A percentile compares a stretch with the other conserved stretches of the same genome.
phyloP scores from a whole-genome alignment of 305 asterid genomes.

The Fraxinus sp. region DNA sequence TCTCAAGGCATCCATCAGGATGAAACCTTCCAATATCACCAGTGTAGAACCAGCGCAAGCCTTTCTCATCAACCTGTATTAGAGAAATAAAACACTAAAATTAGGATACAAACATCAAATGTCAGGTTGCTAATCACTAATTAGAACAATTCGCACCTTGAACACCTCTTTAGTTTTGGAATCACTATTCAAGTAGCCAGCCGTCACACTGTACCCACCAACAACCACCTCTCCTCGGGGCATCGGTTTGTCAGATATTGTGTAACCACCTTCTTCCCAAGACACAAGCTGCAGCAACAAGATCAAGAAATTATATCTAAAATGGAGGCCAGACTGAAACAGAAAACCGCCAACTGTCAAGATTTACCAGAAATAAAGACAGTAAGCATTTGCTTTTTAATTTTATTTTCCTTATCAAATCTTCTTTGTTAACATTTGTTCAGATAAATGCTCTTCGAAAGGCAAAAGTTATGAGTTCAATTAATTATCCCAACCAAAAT shows the following conservation, averaged over 20 bases:
- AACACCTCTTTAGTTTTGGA: constrained; percentile 74
- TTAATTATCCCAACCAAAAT: not conserved
- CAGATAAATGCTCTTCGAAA: not conserved
- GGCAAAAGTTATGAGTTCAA: not conserved
- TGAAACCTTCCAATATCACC: constrained; percentile 89
- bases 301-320: constrained; percentile 12
- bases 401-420: not conserved
- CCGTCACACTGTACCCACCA: constrained; percentile 84
- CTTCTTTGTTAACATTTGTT: constrained; percentile 6
- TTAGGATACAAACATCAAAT: not conserved
- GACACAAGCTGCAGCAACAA: constrained; percentile 66
- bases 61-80: constrained; percentile 71
- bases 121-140: constrained; percentile 1
- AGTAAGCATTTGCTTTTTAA: not conserved
- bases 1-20: constrained; percentile 87
- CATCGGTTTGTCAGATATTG: constrained; percentile 69
- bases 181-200: constrained; percentile 81
- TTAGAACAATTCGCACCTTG: constrained; percentile 42
- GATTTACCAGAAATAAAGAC: not conserved
- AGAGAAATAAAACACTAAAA: constrained; percentile 14
- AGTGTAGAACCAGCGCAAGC: constrained; percentile 85
- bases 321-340: not conserved
- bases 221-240: constrained; percentile 92
- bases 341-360: not conserved
- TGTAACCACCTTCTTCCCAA: constrained; percentile 95